A percentile compares a stretch with the other conserved stretches of the same genome.
phyloP scores from a whole-genome alignment of 441 rosid species.

The Rhodomyrtus psidioides region DNA sequence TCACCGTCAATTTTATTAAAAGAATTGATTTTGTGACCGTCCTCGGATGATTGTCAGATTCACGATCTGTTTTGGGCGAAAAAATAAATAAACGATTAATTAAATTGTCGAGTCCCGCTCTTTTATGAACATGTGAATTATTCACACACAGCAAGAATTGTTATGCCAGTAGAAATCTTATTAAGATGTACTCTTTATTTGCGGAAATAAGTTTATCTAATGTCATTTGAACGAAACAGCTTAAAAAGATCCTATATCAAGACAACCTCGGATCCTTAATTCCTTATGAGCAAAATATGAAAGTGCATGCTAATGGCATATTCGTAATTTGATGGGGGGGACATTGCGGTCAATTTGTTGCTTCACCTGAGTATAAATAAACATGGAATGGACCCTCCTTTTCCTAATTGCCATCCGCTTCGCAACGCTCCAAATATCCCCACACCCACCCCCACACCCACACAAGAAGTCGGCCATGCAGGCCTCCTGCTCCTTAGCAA shows the following conservation, averaged over 20 bases:
- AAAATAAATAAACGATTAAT: no score
- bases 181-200: neutral
- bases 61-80: no score
- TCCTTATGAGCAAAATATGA: neutral
- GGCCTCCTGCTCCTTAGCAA: constrained; percentile 5
- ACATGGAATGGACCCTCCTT: rapidly evolving
- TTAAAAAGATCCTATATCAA: neutral
- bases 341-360: neutral
- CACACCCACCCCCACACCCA: no score
- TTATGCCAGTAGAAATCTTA: no score
- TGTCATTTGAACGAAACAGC: no score
- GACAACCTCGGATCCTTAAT: neutral
- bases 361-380: neutral
- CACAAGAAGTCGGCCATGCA: constrained; percentile 8
- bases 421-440: neutral
- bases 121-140: no score
- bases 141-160: no score
- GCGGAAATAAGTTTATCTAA: neutral
- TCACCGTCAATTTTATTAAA: neutral
- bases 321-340: neutral
- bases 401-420: neutral
- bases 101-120: no score
- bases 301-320: neutral
- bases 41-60: no score
- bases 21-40: no score